Conservation (phyloP, 306 rosid genomes). For the Medicago lupulina region DNA sequence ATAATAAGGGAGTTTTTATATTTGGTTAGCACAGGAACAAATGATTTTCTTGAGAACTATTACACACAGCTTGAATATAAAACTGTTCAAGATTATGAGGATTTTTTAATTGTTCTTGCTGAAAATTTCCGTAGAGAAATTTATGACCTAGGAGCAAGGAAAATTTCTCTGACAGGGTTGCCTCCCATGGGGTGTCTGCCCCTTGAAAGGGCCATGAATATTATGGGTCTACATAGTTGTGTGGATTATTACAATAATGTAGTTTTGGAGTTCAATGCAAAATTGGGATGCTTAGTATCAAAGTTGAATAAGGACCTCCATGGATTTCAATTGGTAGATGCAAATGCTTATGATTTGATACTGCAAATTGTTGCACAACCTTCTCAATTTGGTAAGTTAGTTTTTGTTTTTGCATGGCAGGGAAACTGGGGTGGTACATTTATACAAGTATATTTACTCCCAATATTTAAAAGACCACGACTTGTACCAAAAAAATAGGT, state of each 20-base stretch:
- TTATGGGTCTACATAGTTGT: constrained; percentile 53
- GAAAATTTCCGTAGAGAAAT: constrained; percentile 49
- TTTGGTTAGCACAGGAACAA: constrained; percentile 68
- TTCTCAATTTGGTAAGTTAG: constrained; percentile 51
- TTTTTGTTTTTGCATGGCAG: neutral
- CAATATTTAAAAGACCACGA: neutral
- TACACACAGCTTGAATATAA: constrained; percentile 49
- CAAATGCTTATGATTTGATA: constrained; percentile 42
- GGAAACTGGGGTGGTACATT: neutral
- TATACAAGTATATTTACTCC: neutral
- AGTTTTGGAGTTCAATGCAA: constrained; percentile 61
- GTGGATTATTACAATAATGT: constrained; percentile 51
- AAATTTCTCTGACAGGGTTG: constrained; percentile 60
- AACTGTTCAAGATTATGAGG: constrained; percentile 45
- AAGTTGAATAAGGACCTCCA: constrained; percentile 52
- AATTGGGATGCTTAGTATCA: constrained; percentile 50
- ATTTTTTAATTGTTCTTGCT: constrained; percentile 60
- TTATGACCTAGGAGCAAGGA: constrained; percentile 62
- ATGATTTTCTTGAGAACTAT: constrained; percentile 70
- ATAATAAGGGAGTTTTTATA: constrained; percentile 56
- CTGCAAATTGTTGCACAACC: constrained; percentile 53
- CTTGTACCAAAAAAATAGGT: too few species aligned
- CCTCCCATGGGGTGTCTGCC: constrained; percentile 81
- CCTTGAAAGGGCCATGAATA: constrained; percentile 55
- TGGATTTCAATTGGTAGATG: constrained; percentile 50